These are phyloP conservation scores for Ophiostoma populinum DNA, from an alignment of 2,329 filamentous ascomycete genomes.

Conservation along the genomic window DNA sequence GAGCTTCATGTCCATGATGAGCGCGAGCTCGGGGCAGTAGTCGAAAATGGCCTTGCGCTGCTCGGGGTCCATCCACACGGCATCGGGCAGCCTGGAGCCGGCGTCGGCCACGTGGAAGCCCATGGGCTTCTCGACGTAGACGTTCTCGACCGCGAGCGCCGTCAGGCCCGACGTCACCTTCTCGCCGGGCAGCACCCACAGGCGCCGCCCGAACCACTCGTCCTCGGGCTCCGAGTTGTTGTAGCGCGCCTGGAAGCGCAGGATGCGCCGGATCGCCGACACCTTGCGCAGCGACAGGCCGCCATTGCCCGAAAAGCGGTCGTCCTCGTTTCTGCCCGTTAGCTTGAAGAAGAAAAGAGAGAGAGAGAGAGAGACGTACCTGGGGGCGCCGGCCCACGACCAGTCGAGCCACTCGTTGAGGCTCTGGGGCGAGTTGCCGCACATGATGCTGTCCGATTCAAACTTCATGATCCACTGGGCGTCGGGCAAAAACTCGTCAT, in stretches of 20 bases:
- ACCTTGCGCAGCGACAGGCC: constrained; percentile 36
- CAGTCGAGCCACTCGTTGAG: constrained; percentile 37
- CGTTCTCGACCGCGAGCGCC: constrained; percentile 30
- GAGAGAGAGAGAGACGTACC: constrained; percentile 18
- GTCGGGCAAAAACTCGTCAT: constrained; percentile 30
- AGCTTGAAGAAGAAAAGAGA: not conserved
- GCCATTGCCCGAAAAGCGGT: constrained; percentile 33
- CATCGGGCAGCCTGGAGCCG: constrained; percentile 22
- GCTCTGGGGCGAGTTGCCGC: constrained; percentile 32
- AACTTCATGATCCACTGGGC: constrained; percentile 38
- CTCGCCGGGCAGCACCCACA: constrained; percentile 29
- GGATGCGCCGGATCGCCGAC: constrained; percentile 29
- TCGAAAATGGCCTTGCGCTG: constrained; percentile 30
- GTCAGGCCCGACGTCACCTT: constrained; percentile 26
- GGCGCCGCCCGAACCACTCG: constrained; percentile 34
- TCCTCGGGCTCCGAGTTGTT: constrained; percentile 35
- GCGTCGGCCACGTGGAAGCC: constrained; percentile 34
- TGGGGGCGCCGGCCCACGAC: constrained; percentile 35
- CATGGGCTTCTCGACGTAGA: constrained; percentile 33
- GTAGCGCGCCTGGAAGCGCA: constrained; percentile 30
- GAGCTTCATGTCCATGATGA: constrained; percentile 40
- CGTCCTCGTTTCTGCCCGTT: constrained; percentile 18
- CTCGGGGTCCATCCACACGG: constrained; percentile 27
- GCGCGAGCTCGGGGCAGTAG: constrained; percentile 37
- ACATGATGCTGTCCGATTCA: constrained; percentile 38